Evolutionary conservation across 2,329 filamentous ascomycete species (phyloP), one percentile per base, ranked within the genome.

Genomic region (Berkeleyomyces rouxiae): DNA sequence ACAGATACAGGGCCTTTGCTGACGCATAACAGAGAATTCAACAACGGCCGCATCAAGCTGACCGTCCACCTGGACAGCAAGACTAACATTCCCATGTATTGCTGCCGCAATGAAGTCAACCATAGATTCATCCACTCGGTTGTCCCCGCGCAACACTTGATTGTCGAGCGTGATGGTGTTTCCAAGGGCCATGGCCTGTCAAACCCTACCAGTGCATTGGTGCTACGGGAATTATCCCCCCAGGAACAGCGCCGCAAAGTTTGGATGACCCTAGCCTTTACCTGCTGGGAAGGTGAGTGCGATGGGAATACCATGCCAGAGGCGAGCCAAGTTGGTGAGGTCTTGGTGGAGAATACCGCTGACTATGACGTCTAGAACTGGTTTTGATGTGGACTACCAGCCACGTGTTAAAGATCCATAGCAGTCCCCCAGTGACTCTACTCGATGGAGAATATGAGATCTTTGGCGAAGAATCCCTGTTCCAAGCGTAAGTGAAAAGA

Each of bases 401-500:
- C 78, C 1, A 73, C 70, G 65, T 77, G 75, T 73, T 60, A 78
- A 77, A 0, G 78, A 76, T 4, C 75, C 74, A 62, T 71, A 74
- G 61, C 72, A 47, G 23, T 7, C 59, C 58, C 5, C 11, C 37
- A 16, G 7, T 78, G 1, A 71, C 71, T 2, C 77, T 82, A 43
- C 74, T 31, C 4, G 40, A 47, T 6, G 47, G 43, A 4, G 53
- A 62, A 33, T 64, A 62, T 55, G 36, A 60, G 13, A n/a, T 78
- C 0, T 70, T 71, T 1, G 74, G 78, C 36, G 76, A 78, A 5
- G 78, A 75, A 66, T 75, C 82, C 10, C 71, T 85, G 0, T 81
- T 83, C 62, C 78, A 78, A 68, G 74, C 80, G 79, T 82, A 43
- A 59, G 57, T 42, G 23, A 13, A 3, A 7, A 6, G 36, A 58